These are phyloP conservation scores for Diplodia seriata DNA, from an alignment of 2,329 filamentous ascomycete species.

Conservation along the genomic window DNA sequence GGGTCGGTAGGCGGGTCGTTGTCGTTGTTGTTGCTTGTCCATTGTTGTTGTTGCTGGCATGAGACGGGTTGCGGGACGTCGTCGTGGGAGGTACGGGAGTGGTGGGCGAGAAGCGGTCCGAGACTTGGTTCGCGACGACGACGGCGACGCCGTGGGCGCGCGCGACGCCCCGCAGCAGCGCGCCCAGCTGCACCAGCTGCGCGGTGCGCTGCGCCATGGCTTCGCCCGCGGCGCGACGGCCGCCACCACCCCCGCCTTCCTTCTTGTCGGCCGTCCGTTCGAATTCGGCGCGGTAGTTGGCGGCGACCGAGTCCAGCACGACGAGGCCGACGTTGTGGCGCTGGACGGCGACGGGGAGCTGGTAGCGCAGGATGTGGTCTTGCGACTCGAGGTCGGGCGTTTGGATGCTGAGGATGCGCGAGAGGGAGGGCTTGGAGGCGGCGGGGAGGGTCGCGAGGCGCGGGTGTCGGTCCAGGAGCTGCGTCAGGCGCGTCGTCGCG, in stretches of 20 bases:
- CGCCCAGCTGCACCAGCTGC: slow-evolving; percentile 79
- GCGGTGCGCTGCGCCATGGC: slow-evolving; percentile 76
- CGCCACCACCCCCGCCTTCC: background rate
- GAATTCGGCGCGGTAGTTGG: slow-evolving; percentile 94
- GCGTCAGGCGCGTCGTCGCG: slow-evolving; percentile 78
- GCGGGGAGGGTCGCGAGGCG: slow-evolving; percentile 57
- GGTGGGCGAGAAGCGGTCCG: slow-evolving; percentile 77
- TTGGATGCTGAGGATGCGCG: slow-evolving; percentile 78
- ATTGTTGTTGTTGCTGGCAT: slow-evolving; percentile 38
- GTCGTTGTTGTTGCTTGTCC: background rate
- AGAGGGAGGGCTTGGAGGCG: slow-evolving; percentile 67
- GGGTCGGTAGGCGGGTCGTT: slow-evolving; percentile 34
- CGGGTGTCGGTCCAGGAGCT: slow-evolving; percentile 75
- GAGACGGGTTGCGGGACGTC: slow-evolving; percentile 41
- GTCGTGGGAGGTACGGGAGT: no score
- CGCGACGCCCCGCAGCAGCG: slow-evolving; percentile 77
- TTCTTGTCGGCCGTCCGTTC: slow-evolving; percentile 57
- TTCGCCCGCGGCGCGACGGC: slow-evolving; percentile 35
- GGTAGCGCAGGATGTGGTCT: slow-evolving; percentile 91
- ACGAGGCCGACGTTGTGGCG: slow-evolving; percentile 80
- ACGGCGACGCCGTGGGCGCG: slow-evolving; percentile 77
- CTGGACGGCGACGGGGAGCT: slow-evolving; percentile 83
- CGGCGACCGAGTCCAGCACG: slow-evolving; percentile 88
- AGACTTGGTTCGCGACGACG: slow-evolving; percentile 94
- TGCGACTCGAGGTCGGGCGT: slow-evolving; percentile 92